Percentiles rank a stretch among this genome's conserved stretches.
Conservation (phyloP, 192 early-diverging fungal genomes). For the Radiomyces spectabilis region DNA sequence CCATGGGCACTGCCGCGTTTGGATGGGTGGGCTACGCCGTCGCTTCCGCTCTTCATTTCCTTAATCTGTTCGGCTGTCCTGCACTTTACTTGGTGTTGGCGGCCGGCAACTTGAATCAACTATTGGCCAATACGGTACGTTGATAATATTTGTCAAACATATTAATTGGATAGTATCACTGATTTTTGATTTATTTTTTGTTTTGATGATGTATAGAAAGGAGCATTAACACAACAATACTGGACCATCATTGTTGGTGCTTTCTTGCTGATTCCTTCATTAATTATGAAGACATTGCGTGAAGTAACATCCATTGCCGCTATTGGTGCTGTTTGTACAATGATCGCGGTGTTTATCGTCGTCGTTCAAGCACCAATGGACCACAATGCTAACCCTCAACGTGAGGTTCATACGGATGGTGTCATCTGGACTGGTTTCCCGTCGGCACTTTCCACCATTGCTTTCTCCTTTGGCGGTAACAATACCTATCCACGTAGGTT, state of each 20-base stretch:
- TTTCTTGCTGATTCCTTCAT: conserved; percentile 62
- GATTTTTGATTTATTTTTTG: background rate
- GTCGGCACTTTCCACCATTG: conserved; percentile 70
- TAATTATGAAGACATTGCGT: conserved; percentile 65
- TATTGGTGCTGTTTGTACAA: conserved; percentile 72
- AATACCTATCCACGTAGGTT: conserved; percentile 61
- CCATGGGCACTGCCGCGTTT: conserved; percentile 70
- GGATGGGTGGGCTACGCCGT: conserved; percentile 58
- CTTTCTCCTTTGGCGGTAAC: conserved; percentile 79
- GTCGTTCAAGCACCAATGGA: conserved; percentile 56
- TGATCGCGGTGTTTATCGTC: conserved; percentile 66
- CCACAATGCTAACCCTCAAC: conserved; percentile 26
- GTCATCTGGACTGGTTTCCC: conserved; percentile 67
- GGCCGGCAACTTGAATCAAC: conserved; percentile 58
- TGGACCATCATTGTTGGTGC: conserved; percentile 62
- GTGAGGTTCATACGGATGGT: conserved; percentile 29
- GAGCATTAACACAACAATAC: conserved; percentile 16
- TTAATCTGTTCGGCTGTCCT: conserved; percentile 62
- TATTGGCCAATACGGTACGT: conserved; percentile 37
- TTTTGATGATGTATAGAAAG: conserved; percentile 5
- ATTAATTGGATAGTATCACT: background rate
- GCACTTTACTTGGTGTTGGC: conserved; percentile 70
- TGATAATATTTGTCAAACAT: no score
- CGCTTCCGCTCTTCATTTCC: conserved; percentile 52
- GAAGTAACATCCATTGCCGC: conserved; percentile 71